Evolutionary conservation across 768 basidiomycete species (phyloP).

Genomic region (Russula earlei): DNA sequence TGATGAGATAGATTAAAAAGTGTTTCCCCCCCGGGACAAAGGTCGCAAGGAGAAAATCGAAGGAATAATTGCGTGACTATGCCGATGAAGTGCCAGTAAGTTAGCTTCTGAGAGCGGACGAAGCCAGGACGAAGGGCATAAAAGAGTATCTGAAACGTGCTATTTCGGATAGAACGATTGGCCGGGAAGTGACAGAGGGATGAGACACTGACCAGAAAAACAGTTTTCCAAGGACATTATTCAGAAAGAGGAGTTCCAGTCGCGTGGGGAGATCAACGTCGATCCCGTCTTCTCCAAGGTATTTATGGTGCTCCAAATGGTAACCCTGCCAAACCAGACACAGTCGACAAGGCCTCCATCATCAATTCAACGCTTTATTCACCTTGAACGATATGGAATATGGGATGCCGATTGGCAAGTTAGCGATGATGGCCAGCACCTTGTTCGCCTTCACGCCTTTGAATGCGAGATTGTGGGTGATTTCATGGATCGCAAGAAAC

Average conservation of each 20-base stretch:
- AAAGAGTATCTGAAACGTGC: constrained; percentile 96
- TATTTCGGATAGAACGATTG: constrained; percentile 25
- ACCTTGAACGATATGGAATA: constrained; percentile 96
- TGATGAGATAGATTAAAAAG: constrained; percentile 71
- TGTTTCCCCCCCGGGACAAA: constrained; percentile 31
- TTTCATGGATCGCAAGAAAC: constrained; percentile 97
- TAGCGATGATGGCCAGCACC: constrained; percentile 80
- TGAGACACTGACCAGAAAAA: constrained; percentile 71
- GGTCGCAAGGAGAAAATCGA: constrained; percentile 60
- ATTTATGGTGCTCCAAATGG: constrained; percentile 95
- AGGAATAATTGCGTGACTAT: constrained; percentile 53
- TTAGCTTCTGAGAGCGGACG: constrained; percentile 73
- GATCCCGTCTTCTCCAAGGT: constrained; percentile 88
- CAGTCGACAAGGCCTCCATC: not conserved
- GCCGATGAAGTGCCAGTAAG: constrained; percentile 81
- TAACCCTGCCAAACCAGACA: constrained; percentile 48
- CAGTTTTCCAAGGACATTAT: constrained; percentile 95
- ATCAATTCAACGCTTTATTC: constrained; percentile 6
- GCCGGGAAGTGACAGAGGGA: not conserved
- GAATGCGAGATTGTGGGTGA: constrained; percentile 96
- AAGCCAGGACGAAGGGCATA: constrained; percentile 95
- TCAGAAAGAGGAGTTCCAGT: constrained; percentile 75
- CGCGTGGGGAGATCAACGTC: constrained; percentile 92
- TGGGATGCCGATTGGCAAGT: constrained; percentile 89
- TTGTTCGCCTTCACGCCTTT: constrained; percentile 75